Conservation (phyloP, 352 stramenopile species). For the Pythium rishiriense region DNA sequence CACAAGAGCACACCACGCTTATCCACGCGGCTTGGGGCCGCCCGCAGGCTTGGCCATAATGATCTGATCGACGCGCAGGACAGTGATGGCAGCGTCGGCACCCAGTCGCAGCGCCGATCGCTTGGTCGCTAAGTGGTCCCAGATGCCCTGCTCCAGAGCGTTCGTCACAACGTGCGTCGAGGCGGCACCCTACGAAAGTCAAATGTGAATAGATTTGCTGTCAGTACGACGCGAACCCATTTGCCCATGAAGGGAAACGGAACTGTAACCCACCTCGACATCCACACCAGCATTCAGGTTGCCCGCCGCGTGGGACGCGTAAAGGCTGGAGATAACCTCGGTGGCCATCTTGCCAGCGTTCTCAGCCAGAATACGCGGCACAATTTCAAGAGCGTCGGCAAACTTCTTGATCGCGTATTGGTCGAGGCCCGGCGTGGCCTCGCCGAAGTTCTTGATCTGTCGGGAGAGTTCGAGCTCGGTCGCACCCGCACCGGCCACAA, state of each 20-base stretch:
- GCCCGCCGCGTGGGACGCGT: slow-evolving; percentile 93
- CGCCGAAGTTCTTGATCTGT: slow-evolving; percentile 93
- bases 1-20: slow-evolving; percentile 27
- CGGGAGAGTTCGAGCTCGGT: slow-evolving; percentile 96
- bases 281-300: slow-evolving; percentile 93
- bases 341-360: slow-evolving; percentile 96
- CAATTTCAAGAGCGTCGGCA: slow-evolving; percentile 97
- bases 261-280: slow-evolving; percentile 78
- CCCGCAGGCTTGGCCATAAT: slow-evolving; percentile 98
- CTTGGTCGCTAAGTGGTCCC: slow-evolving; percentile 97
- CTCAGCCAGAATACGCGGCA: slow-evolving; percentile 97
- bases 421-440: slow-evolving; percentile 96
- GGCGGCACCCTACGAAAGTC: slow-evolving; percentile 49
- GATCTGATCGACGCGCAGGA: slow-evolving; percentile 99
- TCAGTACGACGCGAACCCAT: neutral
- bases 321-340: slow-evolving; percentile 93
- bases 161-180: slow-evolving; percentile 84
- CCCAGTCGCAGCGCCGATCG: slow-evolving; percentile 96
- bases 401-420: slow-evolving; percentile 99
- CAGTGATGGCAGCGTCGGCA: slow-evolving; percentile 97
- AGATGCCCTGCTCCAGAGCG: slow-evolving; percentile 73
- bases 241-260: neutral
- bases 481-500: slow-evolving; percentile 95
- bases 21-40: slow-evolving; percentile 91
- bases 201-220: slow-evolving; percentile 15